A percentile compares a stretch with the other conserved stretches of the same genome.
Conservation (phyloP, 345 rosid species). For the Lumnitzera littorea region DNA sequence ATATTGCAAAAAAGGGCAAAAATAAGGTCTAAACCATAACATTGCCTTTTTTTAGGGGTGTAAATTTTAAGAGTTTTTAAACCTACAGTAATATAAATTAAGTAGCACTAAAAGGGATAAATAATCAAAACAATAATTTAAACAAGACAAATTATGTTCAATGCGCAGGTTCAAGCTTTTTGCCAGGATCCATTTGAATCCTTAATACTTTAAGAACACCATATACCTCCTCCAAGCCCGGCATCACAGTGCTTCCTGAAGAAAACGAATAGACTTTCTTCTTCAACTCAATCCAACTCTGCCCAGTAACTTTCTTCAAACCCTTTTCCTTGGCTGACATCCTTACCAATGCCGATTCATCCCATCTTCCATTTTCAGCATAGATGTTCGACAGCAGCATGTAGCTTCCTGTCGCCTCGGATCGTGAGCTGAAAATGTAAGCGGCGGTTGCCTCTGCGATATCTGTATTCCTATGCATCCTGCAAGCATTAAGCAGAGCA, state of each 20-base stretch:
- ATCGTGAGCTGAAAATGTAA: slow-evolving; percentile 21
- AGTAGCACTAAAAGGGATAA: too few relatives aligned
- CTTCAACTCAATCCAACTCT: slow-evolving; percentile 60
- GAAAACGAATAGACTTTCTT: slow-evolving; percentile 40
- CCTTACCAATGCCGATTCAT: slow-evolving; percentile 62
- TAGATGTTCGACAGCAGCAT: slow-evolving; percentile 25
- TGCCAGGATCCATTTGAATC: slow-evolving; percentile 5
- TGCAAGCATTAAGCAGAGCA: slow-evolving; percentile 65
- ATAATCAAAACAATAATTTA: too few relatives aligned
- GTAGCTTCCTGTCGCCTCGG: slow-evolving; percentile 17
- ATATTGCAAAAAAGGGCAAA: too few relatives aligned
- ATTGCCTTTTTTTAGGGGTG: too few relatives aligned
- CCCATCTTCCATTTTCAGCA: slow-evolving; percentile 62
- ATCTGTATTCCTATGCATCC: slow-evolving; percentile 50
- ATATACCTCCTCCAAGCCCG: slow-evolving; percentile 5
- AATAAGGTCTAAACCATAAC: too few relatives aligned
- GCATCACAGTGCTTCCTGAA: slow-evolving; percentile 12
- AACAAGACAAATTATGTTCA: too few relatives aligned
- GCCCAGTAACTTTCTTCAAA: slow-evolving; percentile 61
- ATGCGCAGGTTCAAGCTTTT: too few relatives aligned
- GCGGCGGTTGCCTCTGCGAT: slow-evolving; percentile 37
- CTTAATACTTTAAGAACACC: slow-evolving; percentile 26
- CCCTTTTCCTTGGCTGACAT: slow-evolving; percentile 51
- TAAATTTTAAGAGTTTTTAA: too few relatives aligned
- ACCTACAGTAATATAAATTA: too few relatives aligned